Conservation (phyloP, 23 red algal species). For the Gracilariopsis chorda region DNA sequence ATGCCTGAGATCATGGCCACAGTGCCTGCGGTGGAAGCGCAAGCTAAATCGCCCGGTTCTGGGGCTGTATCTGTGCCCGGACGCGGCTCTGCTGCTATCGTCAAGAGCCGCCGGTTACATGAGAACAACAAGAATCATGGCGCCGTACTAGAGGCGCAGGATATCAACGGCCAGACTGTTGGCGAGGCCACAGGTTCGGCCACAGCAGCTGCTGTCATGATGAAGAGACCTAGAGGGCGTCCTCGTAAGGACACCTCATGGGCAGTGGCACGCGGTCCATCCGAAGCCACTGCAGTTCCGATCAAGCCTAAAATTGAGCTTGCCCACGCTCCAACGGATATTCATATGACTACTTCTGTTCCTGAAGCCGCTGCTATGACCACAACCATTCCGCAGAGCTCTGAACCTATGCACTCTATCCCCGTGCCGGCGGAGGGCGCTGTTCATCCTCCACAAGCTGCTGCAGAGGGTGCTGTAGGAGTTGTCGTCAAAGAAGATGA, state of each 20-base stretch:
- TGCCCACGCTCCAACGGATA: too few relatives aligned
- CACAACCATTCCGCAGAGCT: too few relatives aligned
- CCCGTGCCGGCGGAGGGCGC: too few relatives aligned
- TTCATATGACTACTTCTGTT: too few relatives aligned
- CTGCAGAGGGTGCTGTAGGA: too few relatives aligned
- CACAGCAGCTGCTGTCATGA: background rate
- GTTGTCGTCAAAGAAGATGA: too few relatives aligned
- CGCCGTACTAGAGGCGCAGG: background rate
- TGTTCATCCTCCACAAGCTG: too few relatives aligned
- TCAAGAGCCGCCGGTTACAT: background rate
- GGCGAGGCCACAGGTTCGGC: background rate
- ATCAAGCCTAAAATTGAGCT: constrained; percentile 6
- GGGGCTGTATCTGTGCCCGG: background rate
- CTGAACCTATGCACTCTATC: too few relatives aligned
- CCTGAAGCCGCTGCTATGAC: too few relatives aligned
- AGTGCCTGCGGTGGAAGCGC: background rate
- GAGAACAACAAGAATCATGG: background rate
- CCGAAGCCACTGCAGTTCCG: background rate
- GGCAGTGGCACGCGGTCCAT: constrained; percentile 2
- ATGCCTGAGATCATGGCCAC: background rate
- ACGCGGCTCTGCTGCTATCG: constrained; percentile 4
- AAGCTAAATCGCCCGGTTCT: background rate
- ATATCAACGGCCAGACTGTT: background rate
- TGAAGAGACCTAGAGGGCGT: constrained; percentile 50
- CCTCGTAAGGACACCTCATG: constrained; percentile 65